phyloP scores from a whole-genome alignment of 345 rosid genomes.

The Eucalyptus viminalis region DNA sequence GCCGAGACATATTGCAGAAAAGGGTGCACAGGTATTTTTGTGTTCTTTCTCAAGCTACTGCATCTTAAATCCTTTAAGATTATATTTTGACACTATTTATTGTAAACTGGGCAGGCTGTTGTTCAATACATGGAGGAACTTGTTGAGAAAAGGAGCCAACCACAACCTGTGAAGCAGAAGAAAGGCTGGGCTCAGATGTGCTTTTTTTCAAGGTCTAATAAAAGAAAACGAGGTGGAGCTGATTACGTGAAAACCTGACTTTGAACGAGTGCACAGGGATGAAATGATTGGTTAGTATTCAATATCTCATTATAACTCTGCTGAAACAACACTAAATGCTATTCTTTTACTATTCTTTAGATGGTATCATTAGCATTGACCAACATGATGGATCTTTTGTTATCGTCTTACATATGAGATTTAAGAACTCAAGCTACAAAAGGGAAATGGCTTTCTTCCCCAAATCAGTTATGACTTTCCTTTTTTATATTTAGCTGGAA shows the following conservation, averaged over 20 bases:
- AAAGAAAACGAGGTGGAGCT: constrained; percentile 67
- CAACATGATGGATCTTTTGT: background rate
- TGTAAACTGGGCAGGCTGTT: constrained; percentile 51
- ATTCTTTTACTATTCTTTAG: background rate
- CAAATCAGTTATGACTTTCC: background rate
- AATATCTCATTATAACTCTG: background rate
- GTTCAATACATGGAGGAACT: constrained; percentile 80
- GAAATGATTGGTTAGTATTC: background rate
- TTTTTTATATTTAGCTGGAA: background rate
- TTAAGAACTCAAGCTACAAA: background rate
- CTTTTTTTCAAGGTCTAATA: constrained; percentile 85
- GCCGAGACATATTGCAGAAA: constrained; percentile 58
- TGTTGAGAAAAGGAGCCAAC: constrained; percentile 43
- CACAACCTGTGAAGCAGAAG: constrained; percentile 58
- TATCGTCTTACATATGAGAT: background rate
- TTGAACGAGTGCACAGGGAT: background rate
- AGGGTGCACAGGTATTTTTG: constrained; percentile 79
- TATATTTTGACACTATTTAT: background rate
- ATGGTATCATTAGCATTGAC: background rate
- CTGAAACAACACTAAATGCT: background rate
- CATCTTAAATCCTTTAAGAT: background rate
- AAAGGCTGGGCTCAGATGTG: constrained; percentile 92
- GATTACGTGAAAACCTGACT: constrained; percentile 51
- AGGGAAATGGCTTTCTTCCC: background rate
- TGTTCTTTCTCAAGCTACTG: background rate